Base-by-base conservation (phyloP, 306 rosid species). In the Sicyos baderoa region DNA sequence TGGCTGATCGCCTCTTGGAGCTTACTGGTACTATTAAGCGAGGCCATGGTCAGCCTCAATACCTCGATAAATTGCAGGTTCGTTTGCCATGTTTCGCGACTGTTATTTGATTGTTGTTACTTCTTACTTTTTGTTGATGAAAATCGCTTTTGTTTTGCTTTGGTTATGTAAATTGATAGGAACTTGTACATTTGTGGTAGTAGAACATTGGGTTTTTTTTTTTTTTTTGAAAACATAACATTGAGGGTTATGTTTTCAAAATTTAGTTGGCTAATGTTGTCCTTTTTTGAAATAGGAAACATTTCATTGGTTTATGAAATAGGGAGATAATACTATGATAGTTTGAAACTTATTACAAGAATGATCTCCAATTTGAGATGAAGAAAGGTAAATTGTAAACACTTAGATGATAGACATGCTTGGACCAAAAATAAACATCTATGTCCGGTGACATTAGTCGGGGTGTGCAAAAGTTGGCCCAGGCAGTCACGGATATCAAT, bases 21-120 rank as follows among this genome's bases (percentile, higher is more conserved):
- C 98, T 89, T 77, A 89, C 98, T 21, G 94, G 95, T 57, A 93
- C 98, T 61, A 89, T 93, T 61, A 93, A 88, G 78, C 85, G 82
- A 75, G 98, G 97, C 17, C 93, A 80, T 77, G 98, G 98, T 57
- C 98, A 88, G 75, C 94, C 97, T 70, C 97, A 88, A 78, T 88
- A 81, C 80, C 94, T 93, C 63, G 97, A 93, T 72, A 86, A 88
- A 29, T 79, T 88, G 80, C 97, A 90, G 94, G 98, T 90, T 60
- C 17, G 37, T 75, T 60, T 23, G 61, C 14, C 10, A 42, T 22
- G 61, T 15, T 67, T 6, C 1, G 74, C 10, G 10, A 27, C 9
- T 40, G 10, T 66, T 44, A 14, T 57, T 63, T 27, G 52, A 49
- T 23, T 42, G 23, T 75, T 74, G 61, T 68, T 67, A 23, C 12